These are phyloP conservation scores for Saccharomyces hybrid DNA, from an alignment of 1,139 yeast species.

Conservation along the genomic window DNA sequence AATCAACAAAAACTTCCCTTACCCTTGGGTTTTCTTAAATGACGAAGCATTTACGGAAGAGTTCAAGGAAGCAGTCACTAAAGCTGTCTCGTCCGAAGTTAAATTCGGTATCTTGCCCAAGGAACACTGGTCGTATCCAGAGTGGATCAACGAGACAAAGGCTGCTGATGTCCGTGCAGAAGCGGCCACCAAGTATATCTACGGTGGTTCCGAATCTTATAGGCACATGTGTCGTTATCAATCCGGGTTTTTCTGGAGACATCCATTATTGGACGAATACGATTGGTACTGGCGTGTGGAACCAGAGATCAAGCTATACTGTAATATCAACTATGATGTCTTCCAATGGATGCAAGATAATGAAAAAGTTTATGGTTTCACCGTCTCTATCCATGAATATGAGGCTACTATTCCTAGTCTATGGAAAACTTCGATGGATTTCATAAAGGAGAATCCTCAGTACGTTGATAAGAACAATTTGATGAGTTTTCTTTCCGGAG, in stretches of 20 bases:
- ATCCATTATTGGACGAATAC: conserved; percentile 59
- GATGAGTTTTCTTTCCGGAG: conserved; percentile 63
- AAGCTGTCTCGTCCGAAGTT: conserved; percentile 42
- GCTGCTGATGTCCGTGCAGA: conserved; percentile 47
- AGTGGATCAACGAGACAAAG: conserved; percentile 49
- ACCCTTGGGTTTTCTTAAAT: conserved; percentile 76
- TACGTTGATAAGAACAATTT: conserved; percentile 58
- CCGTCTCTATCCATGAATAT: conserved; percentile 79
- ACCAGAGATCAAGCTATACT: conserved; percentile 67
- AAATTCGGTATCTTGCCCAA: conserved; percentile 51
- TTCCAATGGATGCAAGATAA: conserved; percentile 78
- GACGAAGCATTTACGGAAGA: conserved; percentile 55
- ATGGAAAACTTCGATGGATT: conserved; percentile 70
- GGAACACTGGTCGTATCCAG: conserved; percentile 53
- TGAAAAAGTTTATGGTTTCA: conserved; percentile 65
- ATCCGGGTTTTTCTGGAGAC: conserved; percentile 84
- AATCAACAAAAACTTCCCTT: conserved; percentile 62
- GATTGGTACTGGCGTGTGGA: conserved; percentile 96
- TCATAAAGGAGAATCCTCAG: conserved; percentile 57
- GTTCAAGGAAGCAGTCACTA: conserved; percentile 42
- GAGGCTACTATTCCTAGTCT: conserved; percentile 67
- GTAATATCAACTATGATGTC: conserved; percentile 76
- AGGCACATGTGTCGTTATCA: conserved; percentile 91
- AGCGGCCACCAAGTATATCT: conserved; percentile 41
- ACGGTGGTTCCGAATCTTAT: conserved; percentile 58